Conservation (phyloP, 2,329 filamentous ascomycete species). For the Monilinia fructicola region DNA sequence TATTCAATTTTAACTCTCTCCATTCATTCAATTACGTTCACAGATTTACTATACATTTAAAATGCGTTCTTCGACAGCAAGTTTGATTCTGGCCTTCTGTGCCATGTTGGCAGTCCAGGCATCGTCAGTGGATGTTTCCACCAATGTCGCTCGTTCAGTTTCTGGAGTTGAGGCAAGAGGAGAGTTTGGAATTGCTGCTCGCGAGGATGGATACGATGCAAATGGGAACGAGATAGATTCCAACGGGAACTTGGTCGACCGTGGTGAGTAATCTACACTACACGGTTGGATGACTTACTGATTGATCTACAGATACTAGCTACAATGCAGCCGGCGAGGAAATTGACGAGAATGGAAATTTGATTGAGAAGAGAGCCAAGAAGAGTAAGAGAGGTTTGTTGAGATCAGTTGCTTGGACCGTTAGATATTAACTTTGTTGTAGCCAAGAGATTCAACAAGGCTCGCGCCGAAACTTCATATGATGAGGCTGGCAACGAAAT, state of each 20-base stretch:
- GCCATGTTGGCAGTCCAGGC: constrained; percentile 33
- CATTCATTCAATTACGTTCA: constrained; percentile 14
- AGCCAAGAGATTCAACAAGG: neutral
- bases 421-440: no score
- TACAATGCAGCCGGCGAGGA: constrained; percentile 13
- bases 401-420: no score
- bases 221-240: constrained; percentile 10
- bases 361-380: neutral
- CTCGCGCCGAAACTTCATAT: neutral
- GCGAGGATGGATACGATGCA: constrained; percentile 2
- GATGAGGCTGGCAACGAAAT: neutral
- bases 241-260: neutral
- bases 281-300: neutral
- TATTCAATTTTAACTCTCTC: constrained; percentile 1
- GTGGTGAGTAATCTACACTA: constrained; percentile 2
- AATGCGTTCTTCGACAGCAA: constrained; percentile 35
- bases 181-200: constrained; percentile 1
- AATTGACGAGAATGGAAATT: constrained; percentile 15
- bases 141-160: constrained; percentile 23
- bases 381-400: no score
- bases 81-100: constrained; percentile 35
- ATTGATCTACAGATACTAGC: neutral
- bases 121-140: constrained; percentile 24
- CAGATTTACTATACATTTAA: constrained; percentile 20
- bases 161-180: constrained; percentile 13